Evolutionary conservation across 768 basidiomycete genomes (phyloP), one percentile per base, ranked within the genome.

Genomic region (Auricularia auricula-judae): DNA sequence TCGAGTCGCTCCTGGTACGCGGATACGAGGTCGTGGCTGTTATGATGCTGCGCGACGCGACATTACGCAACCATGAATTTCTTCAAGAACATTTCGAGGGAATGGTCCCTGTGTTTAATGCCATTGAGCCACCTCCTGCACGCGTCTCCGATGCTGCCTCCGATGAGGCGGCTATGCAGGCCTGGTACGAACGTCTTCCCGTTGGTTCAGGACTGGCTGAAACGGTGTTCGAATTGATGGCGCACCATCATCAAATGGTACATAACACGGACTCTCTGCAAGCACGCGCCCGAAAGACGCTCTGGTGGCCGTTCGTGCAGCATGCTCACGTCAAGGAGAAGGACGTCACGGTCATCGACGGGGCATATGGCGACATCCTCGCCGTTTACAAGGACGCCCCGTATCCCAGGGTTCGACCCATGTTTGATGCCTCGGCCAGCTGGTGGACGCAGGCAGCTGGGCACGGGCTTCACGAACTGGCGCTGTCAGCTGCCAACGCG

Each of bases 241-340:
- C 77, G 3, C 80, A 85, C 68, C 76, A 98, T 33, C 86, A 92
- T 68, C 72, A 8, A 77, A 81, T 42, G 95, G 98, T 73, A 66
- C 71, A 0, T 69, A 73, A n/a, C 81, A 96, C 97, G n/a, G 71
- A 80, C 11, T 84, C 89, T 53, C 82, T 98, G 7, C 82, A 86
- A 77, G 77, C 10, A 82, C 94, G 43, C 29, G 87, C 93, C 0
- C 77, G 90, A 54, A 81, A 93, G 63, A 80, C 80, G 1, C 79
- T 97, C 56, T 98, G 96, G 96, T 98, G 94, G 93, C 96, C 96
- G 0, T 98, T 98, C 72, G 92, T 93, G 1, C 96, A 98, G 72
- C 96, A 98, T 67, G 84, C 84, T 0, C 78, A 86, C 18, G 79
- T 92, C 58, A 81, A 84, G 66, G 77, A 79, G 61, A 84, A 83